Percentiles rank a stretch among this genome's conserved stretches.
Evolutionary conservation across 805 yeast species (phyloP).

Genomic region (Starmerella sirachaensis): DNA sequence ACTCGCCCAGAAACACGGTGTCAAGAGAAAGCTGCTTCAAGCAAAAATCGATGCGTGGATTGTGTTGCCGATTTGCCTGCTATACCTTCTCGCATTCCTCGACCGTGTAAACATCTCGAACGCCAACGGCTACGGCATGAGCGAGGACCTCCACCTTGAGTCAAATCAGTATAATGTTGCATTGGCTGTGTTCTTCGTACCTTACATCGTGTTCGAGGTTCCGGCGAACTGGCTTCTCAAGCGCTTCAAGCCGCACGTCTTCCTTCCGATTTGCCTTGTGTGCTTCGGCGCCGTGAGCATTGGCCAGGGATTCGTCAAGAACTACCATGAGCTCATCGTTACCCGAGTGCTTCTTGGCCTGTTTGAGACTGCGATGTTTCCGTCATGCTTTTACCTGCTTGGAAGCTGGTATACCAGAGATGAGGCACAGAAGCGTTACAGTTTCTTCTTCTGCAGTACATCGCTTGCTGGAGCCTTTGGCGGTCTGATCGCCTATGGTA

Average conservation of each 20-base stretch:
- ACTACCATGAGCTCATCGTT: slow-evolving; percentile 46
- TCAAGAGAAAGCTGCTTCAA: slow-evolving; percentile 46
- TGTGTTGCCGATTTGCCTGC: slow-evolving; percentile 62
- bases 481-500: slow-evolving; percentile 58
- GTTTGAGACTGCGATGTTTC: slow-evolving; percentile 62
- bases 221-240: slow-evolving; percentile 53
- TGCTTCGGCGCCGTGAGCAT: slow-evolving; percentile 53
- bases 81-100: slow-evolving; percentile 64
- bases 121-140: slow-evolving; percentile 63
- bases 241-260: slow-evolving; percentile 47
- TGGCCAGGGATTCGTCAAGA: slow-evolving; percentile 52
- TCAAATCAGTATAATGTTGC: slow-evolving; percentile 54
- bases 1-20: slow-evolving; percentile 26
- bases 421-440: slow-evolving; percentile 59
- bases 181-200: slow-evolving; percentile 59
- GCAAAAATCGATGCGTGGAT: slow-evolving; percentile 57
- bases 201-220: slow-evolving; percentile 52
- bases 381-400: slow-evolving; percentile 60
- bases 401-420: slow-evolving; percentile 51
- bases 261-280: slow-evolving; percentile 49
- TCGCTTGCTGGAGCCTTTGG: slow-evolving; percentile 71
- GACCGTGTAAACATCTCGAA: slow-evolving; percentile 76
- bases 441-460: slow-evolving; percentile 58
- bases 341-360: slow-evolving; percentile 57
- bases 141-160: slow-evolving; percentile 39